phyloP scores from a whole-genome alignment of 306 rosid species.

The Quercus berberidifolia region DNA sequence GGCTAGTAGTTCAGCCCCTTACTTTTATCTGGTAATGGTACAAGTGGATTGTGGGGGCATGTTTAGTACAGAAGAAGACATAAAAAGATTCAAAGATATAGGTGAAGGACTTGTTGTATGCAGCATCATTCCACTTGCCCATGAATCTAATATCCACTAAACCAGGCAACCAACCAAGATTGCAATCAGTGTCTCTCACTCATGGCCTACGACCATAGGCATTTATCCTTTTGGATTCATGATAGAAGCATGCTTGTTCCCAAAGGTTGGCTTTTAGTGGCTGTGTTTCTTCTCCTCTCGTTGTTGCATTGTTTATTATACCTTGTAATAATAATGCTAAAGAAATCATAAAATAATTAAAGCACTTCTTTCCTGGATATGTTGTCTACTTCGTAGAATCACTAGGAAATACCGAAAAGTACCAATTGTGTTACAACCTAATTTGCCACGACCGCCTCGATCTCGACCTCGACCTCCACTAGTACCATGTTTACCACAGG shows the following conservation, averaged over 20 bases:
- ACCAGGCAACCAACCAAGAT: background rate
- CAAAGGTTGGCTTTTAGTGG: conserved; percentile 12
- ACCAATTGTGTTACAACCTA: no score
- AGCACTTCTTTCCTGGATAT: background rate
- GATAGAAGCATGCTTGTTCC: conserved; percentile 19
- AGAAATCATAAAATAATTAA: background rate
- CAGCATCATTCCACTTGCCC: background rate
- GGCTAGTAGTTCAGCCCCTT: background rate
- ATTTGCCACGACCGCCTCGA: no score
- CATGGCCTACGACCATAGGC: background rate
- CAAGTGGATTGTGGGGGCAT: conserved; percentile 5
- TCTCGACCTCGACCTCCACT: no score
- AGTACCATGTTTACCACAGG: no score
- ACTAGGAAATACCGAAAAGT: background rate
- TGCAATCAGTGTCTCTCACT: background rate
- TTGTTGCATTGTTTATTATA: background rate
- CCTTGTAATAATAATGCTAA: background rate
- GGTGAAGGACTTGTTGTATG: background rate
- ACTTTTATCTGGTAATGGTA: background rate
- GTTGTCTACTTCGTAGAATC: background rate
- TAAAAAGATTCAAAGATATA: background rate
- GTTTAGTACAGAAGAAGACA: background rate
- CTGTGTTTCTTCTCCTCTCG: conserved; percentile 14
- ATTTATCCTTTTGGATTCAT: background rate
- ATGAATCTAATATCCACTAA: conserved; percentile 13